Evolutionary conservation across 1,284 basidiomycete species (phyloP), one percentile per base, ranked within the genome.

Genomic region (Schizophyllum commune): DNA sequence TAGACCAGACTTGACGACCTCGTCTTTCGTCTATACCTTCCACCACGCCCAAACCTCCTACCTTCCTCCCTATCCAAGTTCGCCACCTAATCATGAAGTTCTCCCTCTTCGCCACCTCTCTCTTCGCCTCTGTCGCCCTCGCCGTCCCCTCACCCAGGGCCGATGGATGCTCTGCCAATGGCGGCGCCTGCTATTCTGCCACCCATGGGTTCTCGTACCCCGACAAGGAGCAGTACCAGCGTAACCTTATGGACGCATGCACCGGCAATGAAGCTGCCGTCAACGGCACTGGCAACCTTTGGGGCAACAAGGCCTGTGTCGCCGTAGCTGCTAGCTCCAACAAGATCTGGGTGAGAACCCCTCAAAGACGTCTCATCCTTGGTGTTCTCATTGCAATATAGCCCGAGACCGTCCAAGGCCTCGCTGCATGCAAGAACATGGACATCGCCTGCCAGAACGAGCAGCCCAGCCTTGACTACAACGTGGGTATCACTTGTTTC

Each of bases 261-360:
- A 6, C 17, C 3, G 39, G 13, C 13, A 8, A 47, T 8, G 39
- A 47, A 2, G 39, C 39, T 8, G 39, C 39, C 2, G 39, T 47
- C 39, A 60, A 58, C 32, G 62, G 62, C 21, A 63, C n/a, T n/a
- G n/a, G 59, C 47, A 63, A 60, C 22, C 60, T 63, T 52, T 63
- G 62, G 62, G 59, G 60, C 56, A 60, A 63, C 55, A 11, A 54
- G 15, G 22, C 55, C 32, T 63, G 62, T 21, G 60, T 63, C 15
- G 62, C 62, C 1, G 62, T 60, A 5, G 62, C 60, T 3, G 58
- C 57, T 1, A 60, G 60, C 54, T 62, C 13, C 2, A 55, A 39
- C n/a, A 15, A 22, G 32, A 54, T 58, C 19, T 39, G 17, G n/a
- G 32, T 34, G 17, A 15, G 20, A n/a, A n/a, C n/a, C n/a, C n/a